A percentile compares a stretch with the other conserved stretches of the same genome.
Evolutionary conservation across 108 stramenopile genomes (phyloP).

Genomic region (Cyclotella kingstonii): DNA sequence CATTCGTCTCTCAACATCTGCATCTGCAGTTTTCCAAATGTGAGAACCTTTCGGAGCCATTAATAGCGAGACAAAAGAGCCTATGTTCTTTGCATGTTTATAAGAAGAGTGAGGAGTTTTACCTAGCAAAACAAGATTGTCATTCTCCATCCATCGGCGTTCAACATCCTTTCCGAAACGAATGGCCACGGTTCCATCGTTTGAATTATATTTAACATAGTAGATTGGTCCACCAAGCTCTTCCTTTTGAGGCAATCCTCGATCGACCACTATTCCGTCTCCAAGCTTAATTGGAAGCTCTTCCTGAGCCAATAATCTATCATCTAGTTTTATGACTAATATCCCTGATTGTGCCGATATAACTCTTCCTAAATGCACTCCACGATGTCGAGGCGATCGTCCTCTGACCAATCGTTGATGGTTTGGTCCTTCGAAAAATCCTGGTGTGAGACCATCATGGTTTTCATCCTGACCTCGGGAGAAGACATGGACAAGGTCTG

Average conservation of each 20-base stretch:
- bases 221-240: conserved; percentile 65
- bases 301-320: not conserved
- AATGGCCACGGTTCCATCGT: conserved; percentile 29
- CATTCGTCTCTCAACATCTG: conserved; percentile 58
- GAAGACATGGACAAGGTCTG: conserved; percentile 68
- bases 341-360: conserved; percentile 43
- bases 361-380: conserved; percentile 64
- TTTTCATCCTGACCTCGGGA: conserved; percentile 69
- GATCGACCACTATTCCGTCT: conserved; percentile 79
- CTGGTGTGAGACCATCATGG: conserved; percentile 65
- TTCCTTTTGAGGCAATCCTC: conserved; percentile 62
- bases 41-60: conserved; percentile 63
- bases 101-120: not conserved
- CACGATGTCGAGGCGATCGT: conserved; percentile 68
- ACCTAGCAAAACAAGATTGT: conserved; percentile 28
- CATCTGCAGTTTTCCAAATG: conserved; percentile 75
- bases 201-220: conserved; percentile 18
- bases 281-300: conserved; percentile 51
- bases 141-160: conserved; percentile 49
- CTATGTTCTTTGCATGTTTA: conserved; percentile 4
- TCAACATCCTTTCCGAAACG: conserved; percentile 53
- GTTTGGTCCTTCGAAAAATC: conserved; percentile 69
- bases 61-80: conserved; percentile 2
- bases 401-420: conserved; percentile 73
- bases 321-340: conserved; percentile 36